Conservation (phyloP, 75 land plant species). For the Ceratopteris richardii region DNA sequence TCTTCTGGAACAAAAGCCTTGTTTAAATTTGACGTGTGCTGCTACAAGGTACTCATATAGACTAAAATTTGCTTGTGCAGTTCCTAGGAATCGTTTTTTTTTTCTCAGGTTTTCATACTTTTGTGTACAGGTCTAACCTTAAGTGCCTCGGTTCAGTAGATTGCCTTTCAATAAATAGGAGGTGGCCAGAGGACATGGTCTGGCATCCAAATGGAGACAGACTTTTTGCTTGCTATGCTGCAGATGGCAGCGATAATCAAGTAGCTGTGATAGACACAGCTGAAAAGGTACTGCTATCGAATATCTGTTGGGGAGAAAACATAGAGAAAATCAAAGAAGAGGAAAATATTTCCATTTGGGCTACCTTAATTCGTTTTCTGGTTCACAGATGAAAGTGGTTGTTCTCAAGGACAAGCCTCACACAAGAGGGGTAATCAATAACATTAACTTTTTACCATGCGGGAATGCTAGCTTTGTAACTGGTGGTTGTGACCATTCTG, state of each 20-base stretch:
- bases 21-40: too few species aligned
- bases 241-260: conserved; percentile 74
- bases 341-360: background rate
- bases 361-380: background rate
- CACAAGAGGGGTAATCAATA: conserved; percentile 27
- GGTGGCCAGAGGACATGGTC: conserved; percentile 89
- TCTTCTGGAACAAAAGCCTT: too few species aligned
- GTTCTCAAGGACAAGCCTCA: conserved; percentile 36
- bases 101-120: background rate
- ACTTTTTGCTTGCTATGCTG: conserved; percentile 56
- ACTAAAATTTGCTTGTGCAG: too few species aligned
- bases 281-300: background rate
- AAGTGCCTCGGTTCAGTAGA: conserved; percentile 41
- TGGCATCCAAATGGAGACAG: conserved; percentile 79
- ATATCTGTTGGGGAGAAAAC: background rate
- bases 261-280: conserved; percentile 12
- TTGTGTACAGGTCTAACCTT: background rate
- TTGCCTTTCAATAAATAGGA: conserved; percentile 53
- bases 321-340: background rate
- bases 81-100: background rate
- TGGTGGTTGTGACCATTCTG: conserved; percentile 34
- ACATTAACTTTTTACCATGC: conserved; percentile 35
- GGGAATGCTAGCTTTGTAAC: conserved; percentile 28
- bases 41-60: too few species aligned
- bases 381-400: conserved; percentile 11